Evolutionary conservation across 345 rosid species (phyloP).

Genomic region (Aquilaria yunnanensis): DNA sequence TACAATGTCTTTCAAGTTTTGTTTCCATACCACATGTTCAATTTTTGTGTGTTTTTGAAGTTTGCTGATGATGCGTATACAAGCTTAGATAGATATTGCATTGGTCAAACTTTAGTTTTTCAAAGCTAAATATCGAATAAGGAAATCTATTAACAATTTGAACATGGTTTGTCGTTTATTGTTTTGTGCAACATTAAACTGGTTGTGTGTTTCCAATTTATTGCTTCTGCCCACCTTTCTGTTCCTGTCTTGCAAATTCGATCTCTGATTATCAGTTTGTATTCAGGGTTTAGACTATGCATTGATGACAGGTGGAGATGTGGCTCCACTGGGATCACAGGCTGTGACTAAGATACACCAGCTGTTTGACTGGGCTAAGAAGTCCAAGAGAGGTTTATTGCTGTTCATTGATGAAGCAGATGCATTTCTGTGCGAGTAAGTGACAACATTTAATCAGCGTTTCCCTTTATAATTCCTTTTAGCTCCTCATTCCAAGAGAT

Average conservation of each 20-base stretch:
- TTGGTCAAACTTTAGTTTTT: not conserved
- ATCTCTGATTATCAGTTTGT: conserved; percentile 13
- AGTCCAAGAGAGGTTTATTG: conserved; percentile 77
- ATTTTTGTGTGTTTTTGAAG: not conserved
- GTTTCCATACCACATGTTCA: not conserved
- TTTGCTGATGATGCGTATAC: not conserved
- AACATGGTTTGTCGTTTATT: not conserved
- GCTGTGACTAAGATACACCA: conserved; percentile 99
- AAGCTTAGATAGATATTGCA: not conserved
- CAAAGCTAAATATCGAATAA: not conserved
- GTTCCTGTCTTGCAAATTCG: not conserved
- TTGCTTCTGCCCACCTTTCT: not conserved
- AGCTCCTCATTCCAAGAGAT: too few species aligned
- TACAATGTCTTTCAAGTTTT: not conserved
- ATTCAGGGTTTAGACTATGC: conserved; percentile 96
- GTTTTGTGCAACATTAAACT: not conserved
- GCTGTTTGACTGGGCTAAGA: conserved; percentile 93
- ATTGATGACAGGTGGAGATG: conserved; percentile 98
- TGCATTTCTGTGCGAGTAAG: conserved; percentile 99
- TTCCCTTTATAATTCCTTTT: not conserved
- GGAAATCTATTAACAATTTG: not conserved
- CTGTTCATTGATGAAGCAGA: conserved; percentile 98
- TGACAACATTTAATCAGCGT: conserved; percentile 1
- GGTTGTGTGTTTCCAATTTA: not conserved
- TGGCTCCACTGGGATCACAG: conserved; percentile 95